These are phyloP conservation scores for Geoglossum glabrum DNA, from an alignment of 495 filamentous ascomycete species.

Conservation along the genomic window DNA sequence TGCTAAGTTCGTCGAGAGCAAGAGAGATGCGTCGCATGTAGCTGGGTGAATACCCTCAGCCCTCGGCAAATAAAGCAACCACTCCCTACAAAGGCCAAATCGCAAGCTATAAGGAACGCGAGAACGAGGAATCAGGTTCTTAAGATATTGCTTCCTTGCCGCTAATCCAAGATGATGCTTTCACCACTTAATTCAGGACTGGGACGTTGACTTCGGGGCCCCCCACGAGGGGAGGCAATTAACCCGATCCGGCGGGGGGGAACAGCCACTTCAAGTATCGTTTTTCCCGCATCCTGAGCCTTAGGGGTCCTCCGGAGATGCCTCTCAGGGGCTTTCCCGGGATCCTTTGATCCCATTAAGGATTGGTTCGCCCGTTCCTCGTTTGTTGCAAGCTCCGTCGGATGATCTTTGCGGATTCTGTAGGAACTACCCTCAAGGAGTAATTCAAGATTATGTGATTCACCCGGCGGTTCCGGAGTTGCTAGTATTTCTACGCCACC, in stretches of 20 bases:
- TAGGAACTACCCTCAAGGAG: neutral
- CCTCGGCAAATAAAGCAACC: neutral
- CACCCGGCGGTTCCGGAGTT: neutral
- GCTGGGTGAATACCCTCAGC: neutral
- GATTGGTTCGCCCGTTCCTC: neutral
- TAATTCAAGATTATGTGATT: neutral
- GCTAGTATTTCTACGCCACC: neutral
- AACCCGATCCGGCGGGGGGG: neutral
- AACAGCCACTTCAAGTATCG: neutral
- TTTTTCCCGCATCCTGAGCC: neutral
- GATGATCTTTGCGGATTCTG: neutral
- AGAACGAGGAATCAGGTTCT: neutral
- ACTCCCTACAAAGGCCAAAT: neutral
- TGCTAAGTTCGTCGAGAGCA: too few species aligned
- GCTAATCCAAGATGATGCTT: neutral
- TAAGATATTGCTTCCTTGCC: neutral
- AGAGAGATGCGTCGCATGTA: too few species aligned
- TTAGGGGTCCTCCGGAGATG: neutral
- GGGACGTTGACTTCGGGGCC: neutral
- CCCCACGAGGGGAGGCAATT: neutral
- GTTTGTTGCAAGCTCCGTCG: neutral
- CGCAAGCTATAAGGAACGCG: neutral
- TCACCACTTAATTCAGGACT: neutral
- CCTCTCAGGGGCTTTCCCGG: neutral
- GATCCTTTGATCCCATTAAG: neutral